Evolutionary conservation across 2,329 filamentous ascomycete species (phyloP).

Genomic region (Spiromastix sp.): DNA sequence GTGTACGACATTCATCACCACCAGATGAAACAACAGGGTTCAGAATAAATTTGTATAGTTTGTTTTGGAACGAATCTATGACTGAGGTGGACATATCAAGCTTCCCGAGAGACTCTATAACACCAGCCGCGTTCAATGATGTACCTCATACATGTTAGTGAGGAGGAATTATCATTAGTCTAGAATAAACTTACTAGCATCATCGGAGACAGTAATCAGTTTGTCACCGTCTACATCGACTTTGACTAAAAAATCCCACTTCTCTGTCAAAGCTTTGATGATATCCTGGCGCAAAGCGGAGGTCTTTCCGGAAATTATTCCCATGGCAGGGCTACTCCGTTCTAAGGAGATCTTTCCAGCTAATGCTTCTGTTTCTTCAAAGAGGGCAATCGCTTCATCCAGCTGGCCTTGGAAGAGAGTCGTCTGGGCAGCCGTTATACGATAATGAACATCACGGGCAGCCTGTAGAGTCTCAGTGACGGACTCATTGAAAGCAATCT

Average conservation of each 20-base stretch:
- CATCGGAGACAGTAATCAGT: conserved; percentile 46
- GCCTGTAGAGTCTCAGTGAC: conserved; percentile 42
- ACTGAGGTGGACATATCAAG: conserved; percentile 22
- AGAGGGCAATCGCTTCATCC: conserved; percentile 36
- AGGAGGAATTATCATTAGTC: not conserved
- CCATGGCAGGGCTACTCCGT: conserved; percentile 26
- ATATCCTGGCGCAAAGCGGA: conserved; percentile 58
- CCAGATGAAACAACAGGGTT: conserved; percentile 23
- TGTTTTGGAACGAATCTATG: conserved; percentile 23
- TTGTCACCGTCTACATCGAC: conserved; percentile 47
- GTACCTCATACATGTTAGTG: conserved; percentile 3
- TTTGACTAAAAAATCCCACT: conserved; percentile 61
- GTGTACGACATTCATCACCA: conserved; percentile 16
- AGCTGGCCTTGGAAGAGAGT: conserved; percentile 36
- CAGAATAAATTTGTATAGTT: conserved; percentile 22
- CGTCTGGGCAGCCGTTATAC: conserved; percentile 38
- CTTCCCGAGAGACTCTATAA: conserved; percentile 20
- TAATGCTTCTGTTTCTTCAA: conserved; percentile 34
- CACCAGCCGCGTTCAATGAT: too few species aligned
- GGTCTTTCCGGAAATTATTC: conserved; percentile 54
- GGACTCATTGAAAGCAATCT: conserved; percentile 49
- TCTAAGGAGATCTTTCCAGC: conserved; percentile 20
- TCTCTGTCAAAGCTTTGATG: conserved; percentile 53
- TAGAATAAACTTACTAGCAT: conserved; percentile 36
- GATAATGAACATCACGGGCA: conserved; percentile 39